Evolutionary conservation across 495 filamentous ascomycete species (phyloP).

Genomic region (Penicillium waksmanii): DNA sequence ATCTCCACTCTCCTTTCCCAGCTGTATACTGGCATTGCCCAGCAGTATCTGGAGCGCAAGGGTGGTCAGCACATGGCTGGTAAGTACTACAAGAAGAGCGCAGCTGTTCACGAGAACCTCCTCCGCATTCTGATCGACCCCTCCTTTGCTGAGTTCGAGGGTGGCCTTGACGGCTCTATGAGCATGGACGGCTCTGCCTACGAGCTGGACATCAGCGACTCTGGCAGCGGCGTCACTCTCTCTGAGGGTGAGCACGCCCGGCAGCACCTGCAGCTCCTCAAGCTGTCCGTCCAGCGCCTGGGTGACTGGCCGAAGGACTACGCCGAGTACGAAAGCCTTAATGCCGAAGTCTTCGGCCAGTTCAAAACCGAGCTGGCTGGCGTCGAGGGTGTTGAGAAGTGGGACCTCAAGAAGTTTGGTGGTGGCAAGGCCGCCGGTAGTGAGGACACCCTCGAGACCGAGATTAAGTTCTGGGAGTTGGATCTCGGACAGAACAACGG

Average conservation of each 20-base stretch:
- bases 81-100: conserved; percentile 48
- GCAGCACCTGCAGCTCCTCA: conserved; percentile 42
- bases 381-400: conserved; percentile 43
- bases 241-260: conserved; percentile 38
- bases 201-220: conserved; percentile 27
- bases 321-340: conserved; percentile 35
- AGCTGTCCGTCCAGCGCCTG: conserved; percentile 43
- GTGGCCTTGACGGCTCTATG: conserved; percentile 25
- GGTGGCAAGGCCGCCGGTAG: conserved; percentile 29
- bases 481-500: conserved; percentile 20
- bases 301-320: conserved; percentile 48
- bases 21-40: conserved; percentile 42
- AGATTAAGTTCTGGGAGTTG: conserved; percentile 26
- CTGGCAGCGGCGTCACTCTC: conserved; percentile 14
- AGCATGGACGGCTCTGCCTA: conserved; percentile 30
- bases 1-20: conserved; percentile 45
- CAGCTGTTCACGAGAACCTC: conserved; percentile 41
- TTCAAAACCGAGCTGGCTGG: conserved; percentile 36
- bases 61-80: conserved; percentile 37
- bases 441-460: conserved; percentile 24
- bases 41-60: conserved; percentile 37
- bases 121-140: conserved; percentile 42
- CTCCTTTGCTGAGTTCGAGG: conserved; percentile 33
- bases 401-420: conserved; percentile 42
- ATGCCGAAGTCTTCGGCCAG: conserved; percentile 21